These are phyloP conservation scores for Manihot esculenta DNA, from an alignment of 441 rosid genomes.

Conservation along the genomic window DNA sequence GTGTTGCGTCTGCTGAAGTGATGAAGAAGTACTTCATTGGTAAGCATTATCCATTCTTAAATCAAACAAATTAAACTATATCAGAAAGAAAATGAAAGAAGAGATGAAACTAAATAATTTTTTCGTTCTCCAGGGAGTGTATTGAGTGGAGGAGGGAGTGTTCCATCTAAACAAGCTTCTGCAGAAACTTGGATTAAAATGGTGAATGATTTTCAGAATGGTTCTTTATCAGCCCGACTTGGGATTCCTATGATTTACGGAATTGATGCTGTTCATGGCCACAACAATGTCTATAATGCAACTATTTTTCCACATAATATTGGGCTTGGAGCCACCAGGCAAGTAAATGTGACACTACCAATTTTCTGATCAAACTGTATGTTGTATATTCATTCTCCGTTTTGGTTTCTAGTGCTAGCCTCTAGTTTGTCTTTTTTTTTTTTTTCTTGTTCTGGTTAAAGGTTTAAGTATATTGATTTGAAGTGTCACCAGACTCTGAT, in stretches of 20 bases:
- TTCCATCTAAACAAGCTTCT: constrained; percentile 49
- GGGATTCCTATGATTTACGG: constrained; percentile 84
- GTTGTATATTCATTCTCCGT: not conserved
- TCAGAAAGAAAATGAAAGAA: not conserved
- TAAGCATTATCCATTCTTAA: constrained; percentile 13
- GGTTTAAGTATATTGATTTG: too few species aligned
- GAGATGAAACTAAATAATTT: not conserved
- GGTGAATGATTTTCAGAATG: constrained; percentile 71
- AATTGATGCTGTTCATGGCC: constrained; percentile 86
- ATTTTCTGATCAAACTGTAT: not conserved
- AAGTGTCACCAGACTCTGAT: not conserved
- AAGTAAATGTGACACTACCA: constrained; percentile 17
- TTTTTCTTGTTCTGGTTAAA: too few species aligned
- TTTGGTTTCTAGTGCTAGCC: too few species aligned
- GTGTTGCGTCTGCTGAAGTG: constrained; percentile 48
- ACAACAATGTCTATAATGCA: constrained; percentile 66
- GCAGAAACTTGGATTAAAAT: constrained; percentile 60
- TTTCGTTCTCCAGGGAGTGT: constrained; percentile 51
- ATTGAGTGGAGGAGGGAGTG: constrained; percentile 71
- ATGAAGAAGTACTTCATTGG: constrained; percentile 66
- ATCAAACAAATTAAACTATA: too few species aligned
- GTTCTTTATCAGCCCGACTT: constrained; percentile 64
- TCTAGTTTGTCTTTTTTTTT: too few species aligned
- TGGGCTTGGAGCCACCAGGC: constrained; percentile 85
- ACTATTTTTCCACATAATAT: constrained; percentile 85